phyloP scores from a whole-genome alignment of 495 filamentous ascomycete species.

The Sporormia fimetaria region DNA sequence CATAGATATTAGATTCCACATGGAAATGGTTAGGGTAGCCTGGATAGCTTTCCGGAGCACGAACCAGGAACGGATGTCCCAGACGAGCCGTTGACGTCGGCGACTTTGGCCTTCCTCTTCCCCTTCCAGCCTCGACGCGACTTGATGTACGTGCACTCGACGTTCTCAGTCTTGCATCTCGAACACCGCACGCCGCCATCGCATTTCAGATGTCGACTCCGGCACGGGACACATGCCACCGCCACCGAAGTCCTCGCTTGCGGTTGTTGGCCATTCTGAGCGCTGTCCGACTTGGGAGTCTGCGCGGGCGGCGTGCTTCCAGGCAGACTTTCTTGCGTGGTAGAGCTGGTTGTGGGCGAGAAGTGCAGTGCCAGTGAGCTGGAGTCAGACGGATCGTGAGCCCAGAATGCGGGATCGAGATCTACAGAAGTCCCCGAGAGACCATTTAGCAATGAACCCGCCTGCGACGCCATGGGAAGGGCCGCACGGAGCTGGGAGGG shows the following conservation, averaged over 20 bases:
- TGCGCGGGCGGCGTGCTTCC: constrained; percentile 15
- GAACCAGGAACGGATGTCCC: constrained; percentile 7
- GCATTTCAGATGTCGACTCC: constrained; percentile 43
- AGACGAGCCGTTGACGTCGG: constrained; percentile 4
- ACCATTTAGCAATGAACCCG: constrained; percentile 2
- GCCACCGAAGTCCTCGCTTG: constrained; percentile 18
- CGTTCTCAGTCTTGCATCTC: constrained; percentile 23
- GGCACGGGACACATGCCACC: constrained; percentile 45
- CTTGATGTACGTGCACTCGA: constrained; percentile 27
- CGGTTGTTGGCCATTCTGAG: background rate
- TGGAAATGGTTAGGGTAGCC: background rate
- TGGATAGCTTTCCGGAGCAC: background rate
- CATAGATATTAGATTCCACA: constrained; percentile 6
- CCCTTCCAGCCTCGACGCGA: constrained; percentile 26
- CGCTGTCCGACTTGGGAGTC: constrained; percentile 5
- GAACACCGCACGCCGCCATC: constrained; percentile 26
- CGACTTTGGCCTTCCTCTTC: constrained; percentile 19
- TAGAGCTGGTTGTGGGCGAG: constrained; percentile 10
- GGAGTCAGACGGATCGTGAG: constrained; percentile 14
- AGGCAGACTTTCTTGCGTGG: constrained; percentile 7
- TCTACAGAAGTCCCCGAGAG: constrained; percentile 12
- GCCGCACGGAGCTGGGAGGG: background rate
- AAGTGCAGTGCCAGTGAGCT: constrained; percentile 10
- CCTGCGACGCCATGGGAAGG: constrained; percentile 21
- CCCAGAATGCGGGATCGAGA: constrained; percentile 14